Evolutionary conservation across 2,329 filamentous ascomycete genomes (phyloP), one percentile per base, ranked within the genome.

Genomic region (Clarireedia paspali): DNA sequence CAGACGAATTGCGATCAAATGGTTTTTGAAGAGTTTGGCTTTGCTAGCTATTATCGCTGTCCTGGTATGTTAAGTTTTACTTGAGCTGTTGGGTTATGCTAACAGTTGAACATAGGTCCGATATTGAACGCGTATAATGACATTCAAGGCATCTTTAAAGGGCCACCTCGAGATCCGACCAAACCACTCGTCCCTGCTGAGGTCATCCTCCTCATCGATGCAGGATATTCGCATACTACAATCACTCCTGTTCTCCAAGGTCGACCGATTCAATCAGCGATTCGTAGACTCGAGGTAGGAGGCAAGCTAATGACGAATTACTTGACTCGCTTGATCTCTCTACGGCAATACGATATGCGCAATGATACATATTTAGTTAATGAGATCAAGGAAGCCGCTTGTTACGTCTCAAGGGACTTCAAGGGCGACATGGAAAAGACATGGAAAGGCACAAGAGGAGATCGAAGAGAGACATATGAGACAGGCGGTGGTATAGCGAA

Each of bases 1-100:
- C 91, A 96, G 71, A 82, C 85, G 40, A 94, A 96, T 69, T 91
- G 89, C 64, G 94, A 99, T 67, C 92, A 99, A 74, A 90, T 99
- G 68, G 83, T 97, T 1, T 97, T 99, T 75, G 94, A 99, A 69
- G 91, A 97, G 69, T 99, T 94, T 74, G 89, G 89, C 2, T 99
- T 99, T 71, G 82, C 86, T 10, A 87, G 88, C 62, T 95, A 95
- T 72, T 87, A 87, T 62, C 83, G 94, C 59, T 85, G 82, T 56
- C 75, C 88, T 61, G 88, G 88, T 82, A 70, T 57, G 75, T 64
- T 30, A 23, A 7, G 47, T 47, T 58, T 53, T 30, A 36, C 14
- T 15, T 52, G 14, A 30, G 47, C n/a, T 52, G 36, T 14, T n/a
- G 45, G 20, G 3, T 17, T 27, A 44, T 56, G 40, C 20, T 62